Evolutionary conservation across 2,329 filamentous ascomycete species (phyloP).

Genomic region (Diaporthe destruens): DNA sequence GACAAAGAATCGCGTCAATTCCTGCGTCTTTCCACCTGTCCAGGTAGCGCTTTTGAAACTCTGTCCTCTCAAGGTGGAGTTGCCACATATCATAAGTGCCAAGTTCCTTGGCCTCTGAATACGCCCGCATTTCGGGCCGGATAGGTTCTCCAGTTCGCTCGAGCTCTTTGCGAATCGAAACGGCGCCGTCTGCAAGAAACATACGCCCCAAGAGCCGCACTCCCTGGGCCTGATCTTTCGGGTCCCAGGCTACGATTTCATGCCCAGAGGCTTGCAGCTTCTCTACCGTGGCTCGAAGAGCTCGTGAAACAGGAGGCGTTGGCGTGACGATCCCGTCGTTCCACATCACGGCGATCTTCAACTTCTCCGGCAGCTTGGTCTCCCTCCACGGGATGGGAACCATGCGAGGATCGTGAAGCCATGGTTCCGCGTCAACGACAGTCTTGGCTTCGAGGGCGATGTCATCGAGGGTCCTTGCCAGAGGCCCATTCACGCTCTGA

Average conservation of each 20-base stretch:
- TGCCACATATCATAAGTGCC: conserved; percentile 61
- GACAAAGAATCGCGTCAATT: conserved; percentile 74
- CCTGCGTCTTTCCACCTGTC: conserved; percentile 55
- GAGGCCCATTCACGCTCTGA: conserved; percentile 72
- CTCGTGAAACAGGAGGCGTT: conserved; percentile 73
- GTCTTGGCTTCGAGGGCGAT: conserved; percentile 66
- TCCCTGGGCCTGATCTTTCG: conserved; percentile 57
- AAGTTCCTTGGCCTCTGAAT: conserved; percentile 53
- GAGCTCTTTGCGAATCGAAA: conserved; percentile 55
- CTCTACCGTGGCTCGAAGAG: conserved; percentile 60
- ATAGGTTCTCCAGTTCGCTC: conserved; percentile 58
- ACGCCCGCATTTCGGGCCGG: conserved; percentile 54
- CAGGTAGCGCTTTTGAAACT: conserved; percentile 60
- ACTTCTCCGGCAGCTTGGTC: conserved; percentile 50
- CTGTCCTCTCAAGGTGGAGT: conserved; percentile 59
- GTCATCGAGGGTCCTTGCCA: conserved; percentile 68
- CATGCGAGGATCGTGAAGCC: conserved; percentile 69
- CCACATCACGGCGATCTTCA: conserved; percentile 73
- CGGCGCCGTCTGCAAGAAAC: conserved; percentile 63
- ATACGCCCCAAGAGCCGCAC: conserved; percentile 55
- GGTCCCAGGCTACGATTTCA: conserved; percentile 65
- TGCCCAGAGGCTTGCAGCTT: conserved; percentile 61
- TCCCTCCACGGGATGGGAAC: conserved; percentile 69
- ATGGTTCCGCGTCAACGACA: conserved; percentile 65
- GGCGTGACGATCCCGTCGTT: conserved; percentile 74